Evolutionary conservation across 1,284 basidiomycete species (phyloP).

Genomic region (Cutaneotrichosporon arboriforme): DNA sequence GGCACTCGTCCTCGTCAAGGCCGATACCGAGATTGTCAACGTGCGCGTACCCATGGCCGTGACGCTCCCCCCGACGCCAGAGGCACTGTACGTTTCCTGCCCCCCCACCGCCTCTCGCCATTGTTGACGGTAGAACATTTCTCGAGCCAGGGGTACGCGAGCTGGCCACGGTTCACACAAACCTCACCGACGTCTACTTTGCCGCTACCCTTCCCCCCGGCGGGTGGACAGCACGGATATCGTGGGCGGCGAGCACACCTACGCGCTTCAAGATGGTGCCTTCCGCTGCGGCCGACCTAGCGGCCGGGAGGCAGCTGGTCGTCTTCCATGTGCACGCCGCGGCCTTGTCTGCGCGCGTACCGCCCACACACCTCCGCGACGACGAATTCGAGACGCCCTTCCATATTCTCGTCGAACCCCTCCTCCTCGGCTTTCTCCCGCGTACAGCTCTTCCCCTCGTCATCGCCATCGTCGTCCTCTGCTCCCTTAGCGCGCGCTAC

Average conservation of each 20-base stretch:
- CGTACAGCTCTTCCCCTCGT: conserved; percentile 26
- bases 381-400: conserved; percentile 20
- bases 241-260: conserved; percentile 34
- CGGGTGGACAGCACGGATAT: conserved; percentile 34
- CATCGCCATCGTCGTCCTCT: conserved; percentile 14
- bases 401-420: conserved; percentile 34
- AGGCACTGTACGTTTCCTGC: too few species aligned
- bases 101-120: too few species aligned
- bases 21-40: conserved; percentile 42
- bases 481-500: too few species aligned
- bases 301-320: background rate
- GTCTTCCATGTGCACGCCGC: conserved; percentile 17
- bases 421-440: conserved; percentile 32
- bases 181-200: conserved; percentile 17
- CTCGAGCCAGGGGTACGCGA: background rate
- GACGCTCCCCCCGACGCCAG: background rate
- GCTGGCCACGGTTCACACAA: conserved; percentile 5
- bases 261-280: background rate
- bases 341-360: conserved; percentile 24
- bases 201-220: conserved; percentile 10
- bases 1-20: conserved; percentile 7
- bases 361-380: background rate
- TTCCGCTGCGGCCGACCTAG: conserved; percentile 3
- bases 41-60: conserved; percentile 30
- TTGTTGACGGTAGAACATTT: background rate